phyloP scores from a whole-genome alignment of 176 grass and related monocot genomes.

The Oryza meridionalis region DNA sequence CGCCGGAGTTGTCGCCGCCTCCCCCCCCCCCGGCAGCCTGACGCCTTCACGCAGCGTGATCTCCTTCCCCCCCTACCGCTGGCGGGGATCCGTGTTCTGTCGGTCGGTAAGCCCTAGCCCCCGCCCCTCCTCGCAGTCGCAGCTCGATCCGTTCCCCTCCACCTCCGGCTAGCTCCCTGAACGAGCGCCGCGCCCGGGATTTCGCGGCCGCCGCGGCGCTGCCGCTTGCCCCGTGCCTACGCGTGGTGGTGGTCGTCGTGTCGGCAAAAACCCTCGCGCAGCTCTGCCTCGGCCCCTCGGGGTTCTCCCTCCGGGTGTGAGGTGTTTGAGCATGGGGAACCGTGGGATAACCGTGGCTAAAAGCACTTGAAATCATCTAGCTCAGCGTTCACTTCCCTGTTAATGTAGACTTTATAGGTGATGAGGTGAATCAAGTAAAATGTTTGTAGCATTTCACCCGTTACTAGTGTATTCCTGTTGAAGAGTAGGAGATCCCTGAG shows the following conservation, averaged over 20 bases:
- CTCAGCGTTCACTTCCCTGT: background rate
- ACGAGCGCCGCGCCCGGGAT: background rate
- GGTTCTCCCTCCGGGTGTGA: background rate
- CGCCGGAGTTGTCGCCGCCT: background rate
- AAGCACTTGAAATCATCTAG: constrained; percentile 13
- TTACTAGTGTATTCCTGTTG: background rate
- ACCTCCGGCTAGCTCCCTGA: background rate
- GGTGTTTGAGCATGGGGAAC: background rate
- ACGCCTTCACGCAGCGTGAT: background rate
- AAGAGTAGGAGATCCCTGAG: background rate
- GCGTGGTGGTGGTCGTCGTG: background rate
- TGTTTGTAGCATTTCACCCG: background rate
- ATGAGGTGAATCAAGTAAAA: background rate
- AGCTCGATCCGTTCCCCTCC: background rate
- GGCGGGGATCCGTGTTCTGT: background rate
- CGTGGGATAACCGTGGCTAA: background rate
- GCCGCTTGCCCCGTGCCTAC: background rate
- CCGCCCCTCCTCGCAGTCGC: background rate
- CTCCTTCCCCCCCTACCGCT: background rate
- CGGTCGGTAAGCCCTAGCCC: constrained; percentile 38
- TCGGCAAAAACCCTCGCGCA: background rate
- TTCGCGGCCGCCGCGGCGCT: background rate
- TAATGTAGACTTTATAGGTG: background rate
- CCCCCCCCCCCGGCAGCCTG: background rate
- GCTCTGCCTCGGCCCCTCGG: background rate